Evolutionary conservation across 2,329 filamentous ascomycete species (phyloP).

Genomic region (Aspergillus spinulosporus): DNA sequence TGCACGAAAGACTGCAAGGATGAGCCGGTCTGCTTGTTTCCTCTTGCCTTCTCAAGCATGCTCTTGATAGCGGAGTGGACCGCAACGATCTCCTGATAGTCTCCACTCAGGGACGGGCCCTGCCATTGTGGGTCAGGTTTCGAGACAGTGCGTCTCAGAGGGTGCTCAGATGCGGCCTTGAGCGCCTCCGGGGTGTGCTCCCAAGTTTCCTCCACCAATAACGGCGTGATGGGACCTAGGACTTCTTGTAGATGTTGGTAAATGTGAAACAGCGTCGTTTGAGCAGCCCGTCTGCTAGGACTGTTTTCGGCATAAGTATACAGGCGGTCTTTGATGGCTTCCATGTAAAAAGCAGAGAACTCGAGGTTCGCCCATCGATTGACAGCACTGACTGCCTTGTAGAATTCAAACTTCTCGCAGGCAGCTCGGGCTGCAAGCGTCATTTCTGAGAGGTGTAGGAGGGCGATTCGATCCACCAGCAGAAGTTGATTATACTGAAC

Average conservation of each 20-base stretch:
- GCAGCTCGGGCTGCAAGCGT: constrained; percentile 65
- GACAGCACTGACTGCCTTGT: constrained; percentile 70
- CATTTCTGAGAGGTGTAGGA: constrained; percentile 69
- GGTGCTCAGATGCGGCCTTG: constrained; percentile 50
- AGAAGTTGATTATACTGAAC: constrained; percentile 53
- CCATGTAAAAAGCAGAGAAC: constrained; percentile 90
- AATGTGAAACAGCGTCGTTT: constrained; percentile 61
- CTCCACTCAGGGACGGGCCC: constrained; percentile 50
- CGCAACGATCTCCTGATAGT: constrained; percentile 45
- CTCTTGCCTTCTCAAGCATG: constrained; percentile 71
- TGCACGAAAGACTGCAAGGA: constrained; percentile 75
- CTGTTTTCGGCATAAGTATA: constrained; percentile 77
- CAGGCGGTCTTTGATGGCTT: constrained; percentile 84
- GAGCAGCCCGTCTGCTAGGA: constrained; percentile 57
- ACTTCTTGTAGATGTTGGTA: constrained; percentile 73
- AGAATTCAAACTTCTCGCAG: constrained; percentile 75
- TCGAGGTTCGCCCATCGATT: constrained; percentile 81
- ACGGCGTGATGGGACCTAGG: constrained; percentile 76
- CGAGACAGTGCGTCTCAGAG: constrained; percentile 43
- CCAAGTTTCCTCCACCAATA: constrained; percentile 88
- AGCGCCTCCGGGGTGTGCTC: constrained; percentile 69
- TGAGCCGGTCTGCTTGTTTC: constrained; percentile 71
- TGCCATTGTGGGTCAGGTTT: constrained; percentile 37
- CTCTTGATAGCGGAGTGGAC: constrained; percentile 69
- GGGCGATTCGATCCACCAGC: constrained; percentile 70